Base-by-base conservation (phyloP, 2,329 filamentous ascomycete species). In the Colletotrichum tropicicola region DNA sequence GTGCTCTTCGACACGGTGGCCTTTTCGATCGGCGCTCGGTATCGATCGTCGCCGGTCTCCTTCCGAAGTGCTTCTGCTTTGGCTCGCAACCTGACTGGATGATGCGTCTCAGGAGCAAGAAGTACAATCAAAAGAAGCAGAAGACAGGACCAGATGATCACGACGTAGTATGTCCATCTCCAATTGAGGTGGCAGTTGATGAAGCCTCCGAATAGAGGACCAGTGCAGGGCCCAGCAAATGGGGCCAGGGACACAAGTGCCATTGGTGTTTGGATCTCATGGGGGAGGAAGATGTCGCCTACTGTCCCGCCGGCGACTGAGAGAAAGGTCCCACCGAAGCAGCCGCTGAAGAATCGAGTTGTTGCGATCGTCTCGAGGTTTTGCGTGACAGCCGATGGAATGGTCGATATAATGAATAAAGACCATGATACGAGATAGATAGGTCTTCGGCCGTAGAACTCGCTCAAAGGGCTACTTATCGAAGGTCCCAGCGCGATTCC, bases 51-150 rank as follows among this genome's bases (percentile, higher is more conserved):
- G 13, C 91, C 90, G 0, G 92, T 97, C 64, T 91, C 88, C 73
- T 88, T 85, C 54, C 94, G 89, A 27, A 94, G 74, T 55, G 82
- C 82, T 57, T 82, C 81, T 2, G 94, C 93, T 74, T 96, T 97
- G 43, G 85, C 83, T 54, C 89, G 86, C 39, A 97, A 82, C 45
- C 95, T 79, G 13, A 94, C 83, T 8, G 86, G 87, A 67, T 89
- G 92, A 74, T 95, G 97, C 1, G 94, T 97, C 79, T 98, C 94
- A 6, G 94, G 94, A 2, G 97, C 92, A 37, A 94, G 82, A 27
- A 92, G 73, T 21, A 90, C 73, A 53, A 97, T 89, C 59, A 88
- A 79, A 9, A 83, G 73, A 51, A 92, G 82, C 71, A 93, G 78
- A 5, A 82, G 76, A 13, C 83, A 87, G 2, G 89, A 85, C 93